Conservation (phyloP, 768 basidiomycete genomes). For the Paxillus ammoniavirescens region DNA sequence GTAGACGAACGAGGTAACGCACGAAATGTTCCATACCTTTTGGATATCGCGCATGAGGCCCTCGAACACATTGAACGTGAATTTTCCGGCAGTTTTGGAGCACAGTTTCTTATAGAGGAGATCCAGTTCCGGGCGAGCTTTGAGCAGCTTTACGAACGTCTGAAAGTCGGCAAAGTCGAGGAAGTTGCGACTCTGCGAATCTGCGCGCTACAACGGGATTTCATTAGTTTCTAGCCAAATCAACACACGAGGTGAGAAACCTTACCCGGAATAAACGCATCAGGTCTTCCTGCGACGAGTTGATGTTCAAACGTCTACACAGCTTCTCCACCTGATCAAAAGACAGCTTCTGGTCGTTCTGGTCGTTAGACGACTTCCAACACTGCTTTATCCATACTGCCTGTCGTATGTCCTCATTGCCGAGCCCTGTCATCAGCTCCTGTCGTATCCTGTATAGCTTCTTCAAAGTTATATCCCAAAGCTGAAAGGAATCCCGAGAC, state of each 20-base stretch:
- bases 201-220: conserved; percentile 51
- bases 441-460: conserved; percentile 64
- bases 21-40: conserved; percentile 36
- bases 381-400: conserved; percentile 78
- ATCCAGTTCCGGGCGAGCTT: conserved; percentile 81
- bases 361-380: conserved; percentile 72
- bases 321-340: conserved; percentile 73
- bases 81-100: conserved; percentile 26
- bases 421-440: conserved; percentile 67
- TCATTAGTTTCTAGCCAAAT: neutral
- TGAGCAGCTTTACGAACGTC: conserved; percentile 77
- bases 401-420: conserved; percentile 61
- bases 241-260: neutral
- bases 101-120: conserved; percentile 51
- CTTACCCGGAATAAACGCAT: conserved; percentile 56
- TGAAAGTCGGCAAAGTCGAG: conserved; percentile 82
- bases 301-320: conserved; percentile 70
- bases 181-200: conserved; percentile 50
- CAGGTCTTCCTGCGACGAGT: conserved; percentile 52
- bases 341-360: conserved; percentile 58
- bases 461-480: conserved; percentile 63
- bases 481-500: conserved; percentile 55
- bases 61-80: conserved; percentile 42
- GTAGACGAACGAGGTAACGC: neutral
- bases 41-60: conserved; percentile 53